A percentile compares a stretch with the other conserved stretches of the same genome.
phyloP scores from a whole-genome alignment of 2,329 filamentous ascomycete genomes.

The Diaporthe humulicola region DNA sequence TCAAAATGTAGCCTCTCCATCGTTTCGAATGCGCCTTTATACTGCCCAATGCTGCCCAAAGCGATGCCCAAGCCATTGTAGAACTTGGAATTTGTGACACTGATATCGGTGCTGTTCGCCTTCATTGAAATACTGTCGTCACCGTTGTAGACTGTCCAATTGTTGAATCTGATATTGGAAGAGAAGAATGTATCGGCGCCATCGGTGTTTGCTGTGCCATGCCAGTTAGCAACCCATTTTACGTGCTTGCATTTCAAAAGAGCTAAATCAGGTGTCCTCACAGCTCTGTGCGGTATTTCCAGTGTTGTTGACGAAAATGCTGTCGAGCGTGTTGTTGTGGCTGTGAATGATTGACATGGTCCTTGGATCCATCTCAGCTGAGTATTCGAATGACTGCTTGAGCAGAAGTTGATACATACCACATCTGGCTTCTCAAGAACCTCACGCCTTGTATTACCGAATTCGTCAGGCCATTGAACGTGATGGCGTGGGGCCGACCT shows the following conservation, averaged over 20 bases:
- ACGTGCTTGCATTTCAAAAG: not conserved
- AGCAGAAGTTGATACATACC: conserved; percentile 47
- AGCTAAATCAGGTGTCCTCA: not conserved
- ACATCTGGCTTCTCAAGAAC: conserved; percentile 66
- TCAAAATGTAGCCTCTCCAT: conserved; percentile 56
- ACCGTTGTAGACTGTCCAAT: conserved; percentile 46
- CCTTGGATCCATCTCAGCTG: conserved; percentile 28
- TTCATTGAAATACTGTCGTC: conserved; percentile 44
- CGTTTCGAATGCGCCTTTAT: conserved; percentile 56
- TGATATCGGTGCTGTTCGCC: conserved; percentile 46
- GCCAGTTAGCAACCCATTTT: not conserved
- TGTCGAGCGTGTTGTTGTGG: conserved; percentile 55
- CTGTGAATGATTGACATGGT: conserved; percentile 61
- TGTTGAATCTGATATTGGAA: conserved; percentile 45
- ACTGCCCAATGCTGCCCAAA: conserved; percentile 63
- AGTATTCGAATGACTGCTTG: not conserved
- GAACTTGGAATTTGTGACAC: conserved; percentile 55
- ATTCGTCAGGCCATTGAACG: conserved; percentile 59
- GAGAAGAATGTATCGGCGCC: conserved; percentile 48
- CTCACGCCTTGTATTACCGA: conserved; percentile 58
- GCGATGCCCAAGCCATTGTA: conserved; percentile 58
- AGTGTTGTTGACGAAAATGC: conserved; percentile 62
- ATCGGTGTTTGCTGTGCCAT: conserved; percentile 48
- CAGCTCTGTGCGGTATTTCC: conserved; percentile 43
- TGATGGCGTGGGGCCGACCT: conserved; percentile 63